A percentile compares a stretch with the other conserved stretches of the same genome.
phyloP scores from a whole-genome alignment of 1,139 yeast genomes.

The Pichia sp. region DNA sequence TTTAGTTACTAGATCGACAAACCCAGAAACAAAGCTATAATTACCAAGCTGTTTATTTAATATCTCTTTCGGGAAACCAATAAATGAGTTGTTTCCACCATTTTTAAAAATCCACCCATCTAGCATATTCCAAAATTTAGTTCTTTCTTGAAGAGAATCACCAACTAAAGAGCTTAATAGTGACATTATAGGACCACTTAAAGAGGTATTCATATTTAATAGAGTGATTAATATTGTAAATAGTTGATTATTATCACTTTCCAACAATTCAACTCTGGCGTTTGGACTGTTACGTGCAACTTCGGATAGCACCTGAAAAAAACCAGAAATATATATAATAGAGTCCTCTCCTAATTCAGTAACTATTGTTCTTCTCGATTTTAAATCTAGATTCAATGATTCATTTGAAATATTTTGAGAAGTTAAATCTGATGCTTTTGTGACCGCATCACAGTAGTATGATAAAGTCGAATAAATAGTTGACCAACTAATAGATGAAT shows the following conservation, averaged over 20 bases:
- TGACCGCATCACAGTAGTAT: slow-evolving; percentile 23
- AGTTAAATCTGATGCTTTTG: slow-evolving; percentile 6
- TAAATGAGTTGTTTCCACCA: slow-evolving; percentile 24
- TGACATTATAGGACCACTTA: slow-evolving; percentile 47
- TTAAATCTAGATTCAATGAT: neutral
- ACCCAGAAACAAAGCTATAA: slow-evolving; percentile 37
- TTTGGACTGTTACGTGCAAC: slow-evolving; percentile 41
- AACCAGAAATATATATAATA: slow-evolving; percentile 68
- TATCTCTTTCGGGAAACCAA: slow-evolving; percentile 29
- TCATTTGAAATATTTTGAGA: neutral
- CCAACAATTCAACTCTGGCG: slow-evolving; percentile 34
- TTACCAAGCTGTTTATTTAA: slow-evolving; percentile 9
- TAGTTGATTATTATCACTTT: slow-evolving; percentile 30
- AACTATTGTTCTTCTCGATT: slow-evolving; percentile 22
- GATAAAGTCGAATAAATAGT: slow-evolving; percentile 29
- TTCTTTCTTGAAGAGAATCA: slow-evolving; percentile 36
- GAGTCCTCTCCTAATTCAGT: slow-evolving; percentile 77
- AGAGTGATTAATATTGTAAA: slow-evolving; percentile 41
- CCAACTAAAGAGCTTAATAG: slow-evolving; percentile 53
- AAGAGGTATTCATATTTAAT: slow-evolving; percentile 44
- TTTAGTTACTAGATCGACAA: slow-evolving; percentile 45
- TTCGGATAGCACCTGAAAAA: slow-evolving; percentile 49
- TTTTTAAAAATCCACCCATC: slow-evolving; percentile 68
- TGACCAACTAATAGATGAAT: slow-evolving; percentile 31
- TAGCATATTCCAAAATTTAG: slow-evolving; percentile 59